Evolutionary conservation across 345 rosid genomes (phyloP), one percentile per base, ranked within the genome.

Genomic region (Dipteronia dyeriana): DNA sequence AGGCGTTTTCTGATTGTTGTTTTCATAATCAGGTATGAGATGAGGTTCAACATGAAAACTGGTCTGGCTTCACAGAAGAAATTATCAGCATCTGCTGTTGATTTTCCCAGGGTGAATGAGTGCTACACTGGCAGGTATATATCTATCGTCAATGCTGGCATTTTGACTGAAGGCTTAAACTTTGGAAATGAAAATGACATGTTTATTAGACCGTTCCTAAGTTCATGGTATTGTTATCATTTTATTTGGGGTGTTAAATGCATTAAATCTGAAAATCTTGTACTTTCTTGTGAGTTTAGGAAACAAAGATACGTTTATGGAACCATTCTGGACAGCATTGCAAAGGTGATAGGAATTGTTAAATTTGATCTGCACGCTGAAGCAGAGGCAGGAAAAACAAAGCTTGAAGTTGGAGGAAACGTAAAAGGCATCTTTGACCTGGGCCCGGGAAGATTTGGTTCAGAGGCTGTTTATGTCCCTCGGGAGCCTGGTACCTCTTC

Each of bases 251-350:
- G 11, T 41, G 10, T 9, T 31, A 66, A 68, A 12, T 26, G 41
- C 20, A 2, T 60, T 39, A 26, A 26, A 57, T 39, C 59, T 25
- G 20, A 13, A 3, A 31, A 54, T 51, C 47, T 26, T 16, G 59
- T 61, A 39, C 49, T 62, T 72, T 9, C 64, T n/a, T 54, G 68
- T 67, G 73, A 75, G 59, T 80, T 60, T 75, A 93, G 99, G 88
- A 93, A 96, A 85, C 99, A 96, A 80, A 87, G 99, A 82, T 96
- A 90, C 23, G 98, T 96, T 17, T 96, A 96, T 75, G 99, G 97
- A 73, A 91, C 99, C 81, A 87, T 73, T 83, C 88, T 96, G 81
- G 98, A 91, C 81, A 88, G 91, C 87, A 91, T 94, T 65, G 97
- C 97, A 19, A 93, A 91, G 89, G 95, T 96, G 23, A 89, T 82